Base-by-base conservation (phyloP, 768 basidiomycete genomes). In the Pisolithus tinctorius region DNA sequence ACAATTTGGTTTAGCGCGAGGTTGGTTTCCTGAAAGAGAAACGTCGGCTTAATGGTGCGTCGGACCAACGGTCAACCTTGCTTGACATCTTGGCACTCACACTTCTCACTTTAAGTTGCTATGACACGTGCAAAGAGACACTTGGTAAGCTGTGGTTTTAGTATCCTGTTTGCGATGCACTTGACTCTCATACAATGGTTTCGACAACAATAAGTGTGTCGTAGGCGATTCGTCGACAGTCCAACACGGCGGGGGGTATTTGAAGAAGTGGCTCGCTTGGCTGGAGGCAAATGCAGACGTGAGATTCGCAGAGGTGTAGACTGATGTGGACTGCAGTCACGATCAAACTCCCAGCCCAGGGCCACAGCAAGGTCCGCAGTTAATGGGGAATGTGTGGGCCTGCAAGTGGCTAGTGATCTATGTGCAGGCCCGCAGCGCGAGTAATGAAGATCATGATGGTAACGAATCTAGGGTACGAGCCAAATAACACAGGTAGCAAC, bases 21-120 rank as follows among this genome's bases (percentile, higher is more conserved):
- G 91, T 98, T 2, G 95, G 95, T 0, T 99, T 99, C 66, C 67
- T 99, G 61, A 90, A 87, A 63, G 96, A 99, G 62, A 88, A 91
- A 58, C 76, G 96, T 44, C 73, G 96, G 36, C 71, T 99, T 61
- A 99, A 99, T 63, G 90, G 87, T 84, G 57, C 44, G 77, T 34
- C 14, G 4, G 34, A 11, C 34, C 9, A 20, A 14, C n/a, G 47
- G 10, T 37, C 7, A 44, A 38, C 6, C 14, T 26, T 37, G 11
- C 8, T 16, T 8, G 5, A 1, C 2, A 26, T 43, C 30, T 3
- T 13, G 13, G 2, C 25, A 34, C 49, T 46, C 23, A 25, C 27
- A n/a, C 43, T 6, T 31, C 6, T 11, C n/a, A 4, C 5, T 26
- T 45, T 2, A 39, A 90, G 88, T 93, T 52, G 90, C 89, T 0